These are phyloP conservation scores for Primulina huaijiensis DNA, from an alignment of 257 asterid genomes.

Conservation along the genomic window DNA sequence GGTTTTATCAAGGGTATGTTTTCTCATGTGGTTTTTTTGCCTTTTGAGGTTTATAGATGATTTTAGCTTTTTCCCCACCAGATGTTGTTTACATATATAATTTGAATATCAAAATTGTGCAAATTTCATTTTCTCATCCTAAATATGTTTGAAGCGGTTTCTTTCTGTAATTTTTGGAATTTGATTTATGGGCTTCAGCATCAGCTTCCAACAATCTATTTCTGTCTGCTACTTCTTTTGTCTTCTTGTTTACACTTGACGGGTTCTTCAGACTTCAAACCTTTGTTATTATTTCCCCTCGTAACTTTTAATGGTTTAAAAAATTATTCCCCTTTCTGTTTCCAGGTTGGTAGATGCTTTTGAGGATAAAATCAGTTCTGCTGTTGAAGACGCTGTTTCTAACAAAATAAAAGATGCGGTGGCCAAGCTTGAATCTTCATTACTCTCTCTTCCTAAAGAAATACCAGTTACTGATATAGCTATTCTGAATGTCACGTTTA, in stretches of 20 bases:
- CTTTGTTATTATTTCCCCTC: not conserved
- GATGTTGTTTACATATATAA: not conserved
- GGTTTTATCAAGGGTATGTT: constrained; percentile 93
- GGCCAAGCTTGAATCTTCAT: constrained; percentile 48
- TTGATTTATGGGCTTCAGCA: not conserved
- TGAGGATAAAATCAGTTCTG: constrained; percentile 53
- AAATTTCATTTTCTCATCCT: not conserved
- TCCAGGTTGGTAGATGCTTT: constrained; percentile 81
- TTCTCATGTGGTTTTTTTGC: constrained; percentile 12
- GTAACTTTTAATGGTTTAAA: not conserved
- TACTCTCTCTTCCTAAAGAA: constrained; percentile 82
- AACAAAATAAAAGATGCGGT: constrained; percentile 54
- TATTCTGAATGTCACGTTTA: constrained; percentile 57
- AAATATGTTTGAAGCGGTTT: not conserved
- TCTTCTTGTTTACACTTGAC: not conserved
- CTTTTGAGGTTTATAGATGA: constrained; percentile 11
- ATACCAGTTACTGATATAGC: constrained; percentile 52
- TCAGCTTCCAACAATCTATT: not conserved
- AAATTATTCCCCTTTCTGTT: not conserved
- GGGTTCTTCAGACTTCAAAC: not conserved
- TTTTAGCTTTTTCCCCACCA: not conserved
- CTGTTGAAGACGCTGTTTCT: constrained; percentile 71
- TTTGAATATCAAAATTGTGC: constrained; percentile 7
- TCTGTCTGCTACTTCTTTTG: not conserved
- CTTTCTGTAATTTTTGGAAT: not conserved